Base-by-base conservation (phyloP, 331 rosid genomes). In the Pyrus hybrid region DNA sequence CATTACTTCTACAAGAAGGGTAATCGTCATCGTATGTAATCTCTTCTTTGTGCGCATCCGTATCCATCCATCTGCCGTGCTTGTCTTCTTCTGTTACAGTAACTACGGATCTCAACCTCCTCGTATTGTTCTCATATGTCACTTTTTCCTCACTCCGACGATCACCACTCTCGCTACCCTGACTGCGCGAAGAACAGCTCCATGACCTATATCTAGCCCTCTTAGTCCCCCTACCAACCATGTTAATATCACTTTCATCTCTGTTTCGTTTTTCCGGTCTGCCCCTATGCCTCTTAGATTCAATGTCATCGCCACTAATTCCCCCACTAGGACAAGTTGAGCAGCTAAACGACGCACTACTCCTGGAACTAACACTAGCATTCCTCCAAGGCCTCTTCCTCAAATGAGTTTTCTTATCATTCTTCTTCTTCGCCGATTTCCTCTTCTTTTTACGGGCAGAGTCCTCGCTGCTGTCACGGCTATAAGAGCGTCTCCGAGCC, bases 1-100 rank as follows among this genome's bases (percentile, higher is more conserved):
- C 95, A 75, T 83, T 86, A 79, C 91, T 90, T 84, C 89, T 85
- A 77, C 86, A 87, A 33, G 86, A 76, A 65, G 90, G 97, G 86
- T 87, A 83, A 82, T 90, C 97, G 57, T 72, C 76, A 81, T 80
- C 87, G 79, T 88, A 84, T 26, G 81, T 77, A 73, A 86, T 83
- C 84, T 84, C 96, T 83, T 94, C 97, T 80, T 80, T 86, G 32
- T 60, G 77, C 47, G 77, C 89, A 76, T 80, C 85, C 68, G 33
- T 76, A 76, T 30, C 75, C 10, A 76, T 75, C 49, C 82, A 88
- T 67, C 70, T 61, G 7, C 70, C 79, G 54, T 86, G 83, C 28
- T 88, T 74, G 25, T 25, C 82, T 77, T 66, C 88, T 65, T 80
- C 79, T 7, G 75, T n/a, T 69, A 89, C 79, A 8, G 81, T 80